Percentiles rank a stretch among this genome's conserved stretches.
Conservation (phyloP, 257 asterid genomes). For the Solanum phureja region DNA sequence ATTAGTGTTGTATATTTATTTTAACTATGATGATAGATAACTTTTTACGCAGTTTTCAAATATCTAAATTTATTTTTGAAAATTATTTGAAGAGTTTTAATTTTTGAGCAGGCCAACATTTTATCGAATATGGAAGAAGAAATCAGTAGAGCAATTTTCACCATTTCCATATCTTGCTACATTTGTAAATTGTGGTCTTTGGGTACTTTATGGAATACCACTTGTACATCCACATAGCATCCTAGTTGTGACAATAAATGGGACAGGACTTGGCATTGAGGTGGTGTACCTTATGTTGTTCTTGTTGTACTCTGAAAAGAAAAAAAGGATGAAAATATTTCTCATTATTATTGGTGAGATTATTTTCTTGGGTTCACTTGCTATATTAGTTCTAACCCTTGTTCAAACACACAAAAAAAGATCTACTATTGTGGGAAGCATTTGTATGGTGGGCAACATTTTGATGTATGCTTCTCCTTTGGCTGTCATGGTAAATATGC, state of each 20-base stretch:
- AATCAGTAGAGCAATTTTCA: slow-evolving; percentile 65
- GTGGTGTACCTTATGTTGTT: slow-evolving; percentile 29
- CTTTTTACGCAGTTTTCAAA: background rate
- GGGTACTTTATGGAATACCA: slow-evolving; percentile 79
- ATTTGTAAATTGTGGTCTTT: slow-evolving; percentile 59
- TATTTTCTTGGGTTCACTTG: slow-evolving; percentile 36
- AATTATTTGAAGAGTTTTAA: background rate
- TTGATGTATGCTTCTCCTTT: slow-evolving; percentile 81
- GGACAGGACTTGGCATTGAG: slow-evolving; percentile 56
- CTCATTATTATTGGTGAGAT: slow-evolving; percentile 30
- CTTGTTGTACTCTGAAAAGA: slow-evolving; percentile 24
- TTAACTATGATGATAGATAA: background rate
- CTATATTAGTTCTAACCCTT: slow-evolving; percentile 27
- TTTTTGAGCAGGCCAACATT: slow-evolving; percentile 50
- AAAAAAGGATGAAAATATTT: slow-evolving; percentile 29
- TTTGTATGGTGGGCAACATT: slow-evolving; percentile 54
- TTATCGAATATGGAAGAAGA: slow-evolving; percentile 46
- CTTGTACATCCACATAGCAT: slow-evolving; percentile 65
- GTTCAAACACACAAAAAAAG: slow-evolving; percentile 39
- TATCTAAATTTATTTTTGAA: background rate
- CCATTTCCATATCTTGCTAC: slow-evolving; percentile 67
- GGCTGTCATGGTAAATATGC: slow-evolving; percentile 46
- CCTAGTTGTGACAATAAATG: slow-evolving; percentile 62
- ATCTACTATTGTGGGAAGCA: slow-evolving; percentile 47
- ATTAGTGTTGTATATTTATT: background rate